Conservation (phyloP, 495 filamentous ascomycete species). For the Daldinia loculata region DNA sequence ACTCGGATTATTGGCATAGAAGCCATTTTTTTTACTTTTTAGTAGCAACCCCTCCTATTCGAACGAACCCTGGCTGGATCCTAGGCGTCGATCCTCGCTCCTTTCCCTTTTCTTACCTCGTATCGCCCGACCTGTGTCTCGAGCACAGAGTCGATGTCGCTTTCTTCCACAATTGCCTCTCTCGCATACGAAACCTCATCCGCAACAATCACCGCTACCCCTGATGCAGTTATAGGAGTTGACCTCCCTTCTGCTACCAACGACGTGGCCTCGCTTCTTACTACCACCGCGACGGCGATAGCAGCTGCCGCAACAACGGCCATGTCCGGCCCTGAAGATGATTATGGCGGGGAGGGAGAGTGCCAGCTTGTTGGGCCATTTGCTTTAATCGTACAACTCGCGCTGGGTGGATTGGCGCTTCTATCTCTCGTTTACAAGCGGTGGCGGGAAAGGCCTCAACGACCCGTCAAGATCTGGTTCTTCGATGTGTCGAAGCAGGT, state of each 20-base stretch:
- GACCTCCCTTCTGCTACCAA: constrained; percentile 40
- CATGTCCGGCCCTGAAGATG: constrained; percentile 27
- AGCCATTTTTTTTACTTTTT: neutral
- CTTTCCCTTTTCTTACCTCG: constrained; percentile 15
- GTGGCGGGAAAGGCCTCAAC: constrained; percentile 88
- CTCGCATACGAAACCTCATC: constrained; percentile 26
- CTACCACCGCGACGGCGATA: constrained; percentile 47
- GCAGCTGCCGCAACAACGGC: constrained; percentile 36
- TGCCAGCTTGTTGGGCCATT: constrained; percentile 86
- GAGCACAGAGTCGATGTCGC: constrained; percentile 37
- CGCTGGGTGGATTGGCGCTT: constrained; percentile 84
- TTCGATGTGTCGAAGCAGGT: constrained; percentile 98
- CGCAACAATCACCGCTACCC: constrained; percentile 44
- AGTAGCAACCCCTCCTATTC: constrained; percentile 18
- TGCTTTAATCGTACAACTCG: constrained; percentile 86
- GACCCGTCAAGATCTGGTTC: constrained; percentile 92
- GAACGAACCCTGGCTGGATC: constrained; percentile 42
- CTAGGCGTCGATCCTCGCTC: constrained; percentile 39
- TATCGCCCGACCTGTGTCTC: constrained; percentile 20
- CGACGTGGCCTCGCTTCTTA: constrained; percentile 44
- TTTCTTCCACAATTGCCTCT: constrained; percentile 34
- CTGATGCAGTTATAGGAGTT: constrained; percentile 43
- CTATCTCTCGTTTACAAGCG: constrained; percentile 90
- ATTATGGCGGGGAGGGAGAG: constrained; percentile 61
- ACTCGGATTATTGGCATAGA: constrained; percentile 13